Conservation (phyloP, 805 yeast genomes). For the Yamadazyma scolyti region DNA sequence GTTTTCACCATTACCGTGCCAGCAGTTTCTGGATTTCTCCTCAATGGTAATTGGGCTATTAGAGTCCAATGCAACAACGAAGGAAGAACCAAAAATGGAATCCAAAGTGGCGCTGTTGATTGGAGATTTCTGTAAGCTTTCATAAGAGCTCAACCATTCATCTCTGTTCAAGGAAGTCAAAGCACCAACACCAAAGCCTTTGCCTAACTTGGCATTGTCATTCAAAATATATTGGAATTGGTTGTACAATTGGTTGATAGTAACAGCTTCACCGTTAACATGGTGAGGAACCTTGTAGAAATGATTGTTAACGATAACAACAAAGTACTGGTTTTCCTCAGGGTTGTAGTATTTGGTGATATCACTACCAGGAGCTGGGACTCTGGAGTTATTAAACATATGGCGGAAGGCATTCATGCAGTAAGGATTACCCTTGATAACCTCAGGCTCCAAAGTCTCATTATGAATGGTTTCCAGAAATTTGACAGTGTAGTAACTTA, state of each 20-base stretch:
- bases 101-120: slow-evolving; percentile 58
- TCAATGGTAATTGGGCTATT: slow-evolving; percentile 73
- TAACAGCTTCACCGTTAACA: slow-evolving; percentile 38
- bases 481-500: slow-evolving; percentile 62
- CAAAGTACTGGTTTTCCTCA: slow-evolving; percentile 58
- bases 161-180: slow-evolving; percentile 86
- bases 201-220: slow-evolving; percentile 37
- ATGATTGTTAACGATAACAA: slow-evolving; percentile 71
- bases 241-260: slow-evolving; percentile 47
- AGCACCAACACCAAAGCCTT: slow-evolving; percentile 64
- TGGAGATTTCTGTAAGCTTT: slow-evolving; percentile 56
- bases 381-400: slow-evolving; percentile 87
- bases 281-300: slow-evolving; percentile 76
- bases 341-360: slow-evolving; percentile 51
- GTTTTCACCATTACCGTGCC: slow-evolving; percentile 96
- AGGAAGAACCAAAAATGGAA: slow-evolving; percentile 72
- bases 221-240: slow-evolving; percentile 55
- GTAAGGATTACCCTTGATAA: slow-evolving; percentile 72
- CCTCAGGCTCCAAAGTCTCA: slow-evolving; percentile 78
- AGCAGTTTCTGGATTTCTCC: slow-evolving; percentile 77
- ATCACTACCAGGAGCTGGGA: slow-evolving; percentile 69
- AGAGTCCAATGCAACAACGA: slow-evolving; percentile 73
- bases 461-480: slow-evolving; percentile 65
- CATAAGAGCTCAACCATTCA: slow-evolving; percentile 63
- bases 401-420: slow-evolving; percentile 91